Evolutionary conservation across 2,329 filamentous ascomycete genomes (phyloP).

Genomic region (Epichloe sylvatica): DNA sequence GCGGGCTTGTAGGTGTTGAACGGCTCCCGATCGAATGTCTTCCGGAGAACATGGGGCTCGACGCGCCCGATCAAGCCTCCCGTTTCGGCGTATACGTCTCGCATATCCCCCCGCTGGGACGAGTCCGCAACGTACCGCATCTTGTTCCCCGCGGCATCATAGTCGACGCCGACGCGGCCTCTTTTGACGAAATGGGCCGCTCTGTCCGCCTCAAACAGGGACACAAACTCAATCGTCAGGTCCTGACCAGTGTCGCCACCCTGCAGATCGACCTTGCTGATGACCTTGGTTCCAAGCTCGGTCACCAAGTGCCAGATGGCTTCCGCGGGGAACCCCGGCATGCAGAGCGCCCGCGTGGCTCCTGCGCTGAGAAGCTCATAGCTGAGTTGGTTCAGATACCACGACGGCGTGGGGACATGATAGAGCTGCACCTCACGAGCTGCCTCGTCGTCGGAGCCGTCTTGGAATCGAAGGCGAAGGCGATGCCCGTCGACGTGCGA

Average conservation of each 20-base stretch:
- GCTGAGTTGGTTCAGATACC: not conserved
- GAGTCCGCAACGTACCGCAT: slow-evolving; percentile 1
- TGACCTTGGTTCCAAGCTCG: slow-evolving; percentile 4
- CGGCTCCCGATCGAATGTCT: not conserved
- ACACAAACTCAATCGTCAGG: slow-evolving; percentile 11
- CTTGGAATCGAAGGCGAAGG: not conserved
- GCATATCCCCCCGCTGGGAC: not conserved
- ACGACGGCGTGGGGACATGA: slow-evolving; percentile 8
- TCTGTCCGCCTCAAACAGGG: slow-evolving; percentile 5
- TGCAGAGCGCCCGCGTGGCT: slow-evolving; percentile 6
- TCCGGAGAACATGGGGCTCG: not conserved
- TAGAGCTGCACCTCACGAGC: slow-evolving; percentile 2
- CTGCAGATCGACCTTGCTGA: slow-evolving; percentile 2
- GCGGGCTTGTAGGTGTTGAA: not conserved
- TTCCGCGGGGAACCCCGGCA: slow-evolving; percentile 9
- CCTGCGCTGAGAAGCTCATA: not conserved
- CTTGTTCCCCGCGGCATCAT: not conserved
- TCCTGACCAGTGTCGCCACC: not conserved
- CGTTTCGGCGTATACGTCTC: not conserved
- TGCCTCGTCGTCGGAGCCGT: not conserved
- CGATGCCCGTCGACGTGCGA: not conserved
- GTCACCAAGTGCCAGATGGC: slow-evolving; percentile 12
- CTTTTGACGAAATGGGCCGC: not conserved
- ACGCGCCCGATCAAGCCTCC: not conserved
- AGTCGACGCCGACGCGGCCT: not conserved